Evolutionary conservation across 2,329 filamentous ascomycete species (phyloP), one percentile per base, ranked within the genome.

Genomic region (Malbranchea zuffiana): DNA sequence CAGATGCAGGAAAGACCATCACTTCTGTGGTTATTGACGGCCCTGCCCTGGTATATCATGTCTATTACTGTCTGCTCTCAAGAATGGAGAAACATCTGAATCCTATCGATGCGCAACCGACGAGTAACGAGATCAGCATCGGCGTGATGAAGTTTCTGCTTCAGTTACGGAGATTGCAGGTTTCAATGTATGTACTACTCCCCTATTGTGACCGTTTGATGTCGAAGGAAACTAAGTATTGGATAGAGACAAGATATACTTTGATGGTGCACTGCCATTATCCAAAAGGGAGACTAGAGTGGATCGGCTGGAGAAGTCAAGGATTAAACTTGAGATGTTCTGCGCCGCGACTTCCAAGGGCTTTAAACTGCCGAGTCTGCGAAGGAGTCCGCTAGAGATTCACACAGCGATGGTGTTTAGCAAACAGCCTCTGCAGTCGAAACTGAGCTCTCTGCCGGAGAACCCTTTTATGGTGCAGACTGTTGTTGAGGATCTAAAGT

Each of bases 211-310:
- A 5, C 6, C 19, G n/a, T 2, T 30, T 4, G 6, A 23, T 17
- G 17, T 5, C 5, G 15, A 23, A 7, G 5, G 20, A 4, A 11
- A 18, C 39, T 41, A 15, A 41, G 11, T n/a, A 34, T 28, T 21
- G 34, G 7, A 20, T 47, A 82, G 78, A 47, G 62, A 73, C 40
- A 74, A 69, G 31, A 81, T 95, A 36, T 86, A 80, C 54, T 95
- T 96, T 50, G 88, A 96, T 56, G 86, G 86, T 10, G 78, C 75
- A 39, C 67, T 96, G 1, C 88, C 88, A 0, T 41, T 55, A 0
- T 57, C 66, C 3, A 94, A 94, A 53, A 67, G 69, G 21, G 54
- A 61, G 0, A 73, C 75, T 5, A 72, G 85, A 3, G 60, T 78
- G 34, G 57, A 69, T 6, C 70, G 85, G 21, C 65, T 82, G 23